Base-by-base conservation (phyloP, 768 basidiomycete genomes). In the Tricholoma sp. region DNA sequence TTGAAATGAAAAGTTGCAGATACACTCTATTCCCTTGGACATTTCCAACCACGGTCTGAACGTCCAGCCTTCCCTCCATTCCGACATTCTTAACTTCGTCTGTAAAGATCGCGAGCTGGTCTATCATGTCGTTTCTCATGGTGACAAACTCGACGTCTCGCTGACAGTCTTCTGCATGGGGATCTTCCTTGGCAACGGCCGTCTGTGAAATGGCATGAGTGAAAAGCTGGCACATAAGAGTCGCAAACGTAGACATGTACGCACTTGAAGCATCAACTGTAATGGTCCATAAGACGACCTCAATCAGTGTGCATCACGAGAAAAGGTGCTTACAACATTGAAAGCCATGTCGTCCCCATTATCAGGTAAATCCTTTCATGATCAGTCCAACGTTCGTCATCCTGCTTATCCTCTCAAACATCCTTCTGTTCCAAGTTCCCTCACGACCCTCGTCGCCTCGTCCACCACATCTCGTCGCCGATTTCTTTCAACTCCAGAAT, bases 31-130 rank as follows among this genome's bases (percentile, higher is more conserved):
- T 95, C 37, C 97, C 97, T 68, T 98, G 93, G 6, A 98, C 90
- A 56, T 94, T 92, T 57, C 93, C 94, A 8, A 98, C 92, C 70
- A 98, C 93, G 4, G 97, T 97, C 67, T 97, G 94, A 0, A 96
- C 96, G 63, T 97, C 96, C 4, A 98, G 77, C 73, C 97, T 98
- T 16, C 97, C 96, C 66, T 98, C 94, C 14, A 94, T 97, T 46
- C 96, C 96, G 67, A 99, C 96, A 66, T 96, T 91, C 72, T 94
- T 98, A 57, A 98, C 79, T 63, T 82, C 80, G 2, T 76, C 76
- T 5, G 81, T 79, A 61, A 83, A 82, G 50, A 81, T 81, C 22
- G 77, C 78, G 57, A 83, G 67, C 56, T 83, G 80, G 64, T 83
- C 80, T 66, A 82, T 83, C 80, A 81, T 83, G 71, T 89, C 87